Evolutionary conservation across 2,329 filamentous ascomycete species (phyloP), one percentile per base, ranked within the genome.

Genomic region (Fusarium graminum): DNA sequence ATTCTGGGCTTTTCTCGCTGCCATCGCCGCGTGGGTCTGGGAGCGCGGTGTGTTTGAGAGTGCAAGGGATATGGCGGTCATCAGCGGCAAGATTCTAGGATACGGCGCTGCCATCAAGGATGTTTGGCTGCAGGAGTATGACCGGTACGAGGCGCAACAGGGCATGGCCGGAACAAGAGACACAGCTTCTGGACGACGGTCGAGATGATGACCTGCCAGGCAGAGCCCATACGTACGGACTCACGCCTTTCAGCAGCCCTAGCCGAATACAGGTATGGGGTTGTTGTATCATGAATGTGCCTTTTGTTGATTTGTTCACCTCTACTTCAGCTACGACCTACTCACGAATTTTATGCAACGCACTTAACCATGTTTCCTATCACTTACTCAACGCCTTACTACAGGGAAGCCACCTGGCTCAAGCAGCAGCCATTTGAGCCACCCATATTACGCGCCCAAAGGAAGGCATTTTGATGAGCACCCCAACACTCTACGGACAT

Each of bases 41-140:
- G 88, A 89, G 73, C 81, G 92, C 4, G 89, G 93, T 0, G 75
- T 90, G 16, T 86, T 88, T 66, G 87, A 87, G 58, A 89, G 89
- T 65, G 79, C 86, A 14, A 81, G 83, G 61, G 92, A 95, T 77
- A 71, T 80, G 13, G 77, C 79, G 17, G 78, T 80, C 2, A 61
- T 85, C 30, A 79, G 74, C 11, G 72, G 78, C 56, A 81, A 80
- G 71, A 41, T 84, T n/a, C 72, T 76, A 25, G 82, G 80, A 8
- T 86, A 85, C 70, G 77, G 79, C 41, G 74, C 79, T 14, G 79
- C 84, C 47, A 76, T 86, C 52, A 83, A 79, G 74, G 81, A 83
- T 57, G 80, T 88, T 39, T 89, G 86, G 84, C 73, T 83, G 69
- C 75, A 77, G 56, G 87, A 89, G 76, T 89, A 88, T 73, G 78